These are phyloP conservation scores for Nothophoma quercina DNA, from an alignment of 2,329 filamentous ascomycete species.

Conservation along the genomic window DNA sequence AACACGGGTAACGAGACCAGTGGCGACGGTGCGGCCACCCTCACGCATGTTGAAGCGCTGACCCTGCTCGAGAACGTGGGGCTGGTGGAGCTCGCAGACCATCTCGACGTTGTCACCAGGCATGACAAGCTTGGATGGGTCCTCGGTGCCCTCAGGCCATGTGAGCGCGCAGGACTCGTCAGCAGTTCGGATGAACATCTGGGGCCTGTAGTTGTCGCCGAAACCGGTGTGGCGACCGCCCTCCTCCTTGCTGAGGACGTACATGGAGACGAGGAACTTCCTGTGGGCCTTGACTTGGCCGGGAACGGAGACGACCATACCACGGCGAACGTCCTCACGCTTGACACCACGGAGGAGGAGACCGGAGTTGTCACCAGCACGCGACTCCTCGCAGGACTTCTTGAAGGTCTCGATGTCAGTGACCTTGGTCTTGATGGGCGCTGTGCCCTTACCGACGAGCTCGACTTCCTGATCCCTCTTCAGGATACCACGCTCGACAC, in stretches of 20 bases:
- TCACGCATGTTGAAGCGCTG: constrained; percentile 99
- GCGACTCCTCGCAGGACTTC: constrained; percentile 97
- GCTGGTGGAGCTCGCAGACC: constrained; percentile 83
- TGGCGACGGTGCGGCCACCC: constrained; percentile 72
- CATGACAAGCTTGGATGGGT: constrained; percentile 86
- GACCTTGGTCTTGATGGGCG: constrained; percentile 96
- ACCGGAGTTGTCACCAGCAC: constrained; percentile 97
- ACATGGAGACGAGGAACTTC: constrained; percentile 95
- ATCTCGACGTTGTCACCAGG: constrained; percentile 99
- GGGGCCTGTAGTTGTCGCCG: constrained; percentile 93
- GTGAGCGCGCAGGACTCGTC: constrained; percentile 76
- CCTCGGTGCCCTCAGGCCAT: constrained; percentile 85
- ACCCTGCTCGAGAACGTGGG: constrained; percentile 86
- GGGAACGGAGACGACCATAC: constrained; percentile 91
- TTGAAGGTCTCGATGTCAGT: constrained; percentile 99
- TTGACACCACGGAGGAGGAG: constrained; percentile 94
- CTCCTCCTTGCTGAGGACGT: constrained; percentile 97
- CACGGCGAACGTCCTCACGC: constrained; percentile 91
- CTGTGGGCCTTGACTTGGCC: constrained; percentile 84
- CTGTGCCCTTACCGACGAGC: constrained; percentile 83
- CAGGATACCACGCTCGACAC: constrained; percentile 92
- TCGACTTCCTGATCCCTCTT: constrained; percentile 96
- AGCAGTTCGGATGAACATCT: constrained; percentile 94
- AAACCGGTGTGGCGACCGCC: constrained; percentile 97
- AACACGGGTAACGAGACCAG: constrained; percentile 50